Conservation (phyloP, 371 early-diverging fungal species). For the Apophysomyces variabilis region DNA sequence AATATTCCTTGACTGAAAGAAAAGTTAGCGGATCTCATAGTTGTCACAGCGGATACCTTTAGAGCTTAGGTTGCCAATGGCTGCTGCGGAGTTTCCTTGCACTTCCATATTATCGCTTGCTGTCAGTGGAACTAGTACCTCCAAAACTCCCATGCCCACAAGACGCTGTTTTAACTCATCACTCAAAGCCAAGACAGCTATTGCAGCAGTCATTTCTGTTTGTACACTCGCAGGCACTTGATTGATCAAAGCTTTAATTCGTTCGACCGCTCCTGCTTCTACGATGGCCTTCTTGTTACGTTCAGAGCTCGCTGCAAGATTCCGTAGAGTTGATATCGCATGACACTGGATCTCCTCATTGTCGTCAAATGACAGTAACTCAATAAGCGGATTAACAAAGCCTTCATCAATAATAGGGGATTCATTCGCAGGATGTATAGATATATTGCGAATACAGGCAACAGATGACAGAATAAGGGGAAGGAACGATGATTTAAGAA, state of each 20-base stretch:
- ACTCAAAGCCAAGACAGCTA: constrained; percentile 84
- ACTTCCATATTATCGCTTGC: constrained; percentile 71
- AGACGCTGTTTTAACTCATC: constrained; percentile 80
- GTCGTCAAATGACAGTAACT: constrained; percentile 71
- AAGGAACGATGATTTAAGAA: constrained; percentile 78
- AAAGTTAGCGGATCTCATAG: not conserved
- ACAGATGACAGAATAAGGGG: constrained; percentile 86
- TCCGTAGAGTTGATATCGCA: constrained; percentile 85
- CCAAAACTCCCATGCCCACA: constrained; percentile 63
- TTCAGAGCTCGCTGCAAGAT: constrained; percentile 84
- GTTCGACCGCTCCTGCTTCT: constrained; percentile 81
- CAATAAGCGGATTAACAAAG: constrained; percentile 77
- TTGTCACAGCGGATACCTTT: constrained; percentile 49
- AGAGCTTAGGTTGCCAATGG: constrained; percentile 83
- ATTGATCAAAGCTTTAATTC: constrained; percentile 67
- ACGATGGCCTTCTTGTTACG: constrained; percentile 80
- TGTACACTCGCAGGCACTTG: constrained; percentile 68
- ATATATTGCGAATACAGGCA: constrained; percentile 94
- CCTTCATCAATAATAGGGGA: constrained; percentile 84
- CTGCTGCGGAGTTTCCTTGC: constrained; percentile 84
- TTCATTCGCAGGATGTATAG: constrained; percentile 89
- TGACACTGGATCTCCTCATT: constrained; percentile 89
- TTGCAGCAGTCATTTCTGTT: constrained; percentile 88
- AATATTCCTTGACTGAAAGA: constrained; percentile 61
- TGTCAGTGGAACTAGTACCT: constrained; percentile 78